phyloP scores from a whole-genome alignment of 768 basidiomycete species.

The Galerina sulciceps region DNA sequence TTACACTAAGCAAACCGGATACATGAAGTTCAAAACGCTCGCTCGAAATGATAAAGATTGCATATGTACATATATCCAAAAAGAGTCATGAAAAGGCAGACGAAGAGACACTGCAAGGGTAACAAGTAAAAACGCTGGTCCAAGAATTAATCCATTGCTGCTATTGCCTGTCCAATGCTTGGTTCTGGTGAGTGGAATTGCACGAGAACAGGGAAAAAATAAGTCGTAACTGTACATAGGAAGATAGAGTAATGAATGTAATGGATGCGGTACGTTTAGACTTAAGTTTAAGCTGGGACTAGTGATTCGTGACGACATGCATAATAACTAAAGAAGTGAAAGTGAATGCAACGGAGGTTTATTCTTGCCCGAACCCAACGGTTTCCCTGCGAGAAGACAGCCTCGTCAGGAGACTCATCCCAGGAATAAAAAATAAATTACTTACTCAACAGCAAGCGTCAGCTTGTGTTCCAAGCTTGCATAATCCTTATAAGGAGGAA shows the following conservation, averaged over 20 bases:
- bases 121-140: too few species aligned
- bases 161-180: not conserved
- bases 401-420: slow-evolving; percentile 10
- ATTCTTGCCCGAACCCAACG: slow-evolving; percentile 94
- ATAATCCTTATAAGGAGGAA: slow-evolving; percentile 98
- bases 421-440: slow-evolving; percentile 24
- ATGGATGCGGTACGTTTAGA: not conserved
- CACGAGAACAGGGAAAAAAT: slow-evolving; percentile 8
- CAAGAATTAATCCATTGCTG: too few species aligned
- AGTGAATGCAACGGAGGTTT: slow-evolving; percentile 29
- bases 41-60: too few species aligned
- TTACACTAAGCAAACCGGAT: too few species aligned
- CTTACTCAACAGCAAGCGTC: slow-evolving; percentile 91
- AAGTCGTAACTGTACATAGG: slow-evolving; percentile 16
- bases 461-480: slow-evolving; percentile 94
- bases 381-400: slow-evolving; percentile 66
- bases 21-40: too few species aligned
- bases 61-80: too few species aligned
- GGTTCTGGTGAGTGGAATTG: not conserved
- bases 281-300: slow-evolving; percentile 4
- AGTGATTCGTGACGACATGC: not conserved
- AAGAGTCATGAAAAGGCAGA: not conserved
- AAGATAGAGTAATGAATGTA: not conserved
- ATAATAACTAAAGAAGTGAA: not conserved
- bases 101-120: not conserved